Percentiles rank a stretch among this genome's conserved stretches.
Conservation (phyloP, 106 monocot species). For the Allium sativum region DNA sequence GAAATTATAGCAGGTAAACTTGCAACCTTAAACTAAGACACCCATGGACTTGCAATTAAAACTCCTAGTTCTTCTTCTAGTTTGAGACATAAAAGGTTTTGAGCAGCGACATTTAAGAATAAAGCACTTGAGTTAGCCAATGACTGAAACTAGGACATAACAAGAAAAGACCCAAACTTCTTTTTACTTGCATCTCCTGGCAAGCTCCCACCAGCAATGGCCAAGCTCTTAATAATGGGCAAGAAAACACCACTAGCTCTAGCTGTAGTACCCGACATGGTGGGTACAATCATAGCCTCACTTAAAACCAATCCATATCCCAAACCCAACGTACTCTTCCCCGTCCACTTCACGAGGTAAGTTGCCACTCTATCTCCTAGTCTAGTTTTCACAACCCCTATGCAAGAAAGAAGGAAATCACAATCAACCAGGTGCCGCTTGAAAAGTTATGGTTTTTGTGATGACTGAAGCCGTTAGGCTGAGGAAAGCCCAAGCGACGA, state of each 20-base stretch:
- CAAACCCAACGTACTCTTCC: conserved; percentile 77
- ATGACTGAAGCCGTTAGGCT: conserved; percentile 51
- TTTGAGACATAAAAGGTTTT: conserved; percentile 89
- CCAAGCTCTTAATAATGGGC: conserved; percentile 80
- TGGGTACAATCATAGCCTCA: conserved; percentile 73
- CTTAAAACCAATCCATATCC: conserved; percentile 75
- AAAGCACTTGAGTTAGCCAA: conserved; percentile 91
- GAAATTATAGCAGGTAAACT: conserved; percentile 87
- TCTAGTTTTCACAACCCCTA: conserved; percentile 88
- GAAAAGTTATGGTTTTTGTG: conserved; percentile 58
- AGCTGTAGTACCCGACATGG: conserved; percentile 91
- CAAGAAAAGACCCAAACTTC: conserved; percentile 77
- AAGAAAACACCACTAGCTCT: conserved; percentile 89
- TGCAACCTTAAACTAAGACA: conserved; percentile 83
- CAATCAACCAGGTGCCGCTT: conserved; percentile 91
- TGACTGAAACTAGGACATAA: conserved; percentile 83
- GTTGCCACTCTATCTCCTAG: conserved; percentile 78
- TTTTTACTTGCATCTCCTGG: conserved; percentile 49
- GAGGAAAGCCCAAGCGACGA: conserved; percentile 88
- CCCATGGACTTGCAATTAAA: conserved; percentile 73
- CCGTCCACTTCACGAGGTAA: conserved; percentile 87
- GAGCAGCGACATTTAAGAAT: conserved; percentile 91
- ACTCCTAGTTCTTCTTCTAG: conserved; percentile 89
- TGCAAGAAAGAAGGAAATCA: conserved; percentile 95
- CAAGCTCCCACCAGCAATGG: conserved; percentile 58